Evolutionary conservation across 768 basidiomycete species (phyloP).

Genomic region (Tylopilus vinaceipallidus): DNA sequence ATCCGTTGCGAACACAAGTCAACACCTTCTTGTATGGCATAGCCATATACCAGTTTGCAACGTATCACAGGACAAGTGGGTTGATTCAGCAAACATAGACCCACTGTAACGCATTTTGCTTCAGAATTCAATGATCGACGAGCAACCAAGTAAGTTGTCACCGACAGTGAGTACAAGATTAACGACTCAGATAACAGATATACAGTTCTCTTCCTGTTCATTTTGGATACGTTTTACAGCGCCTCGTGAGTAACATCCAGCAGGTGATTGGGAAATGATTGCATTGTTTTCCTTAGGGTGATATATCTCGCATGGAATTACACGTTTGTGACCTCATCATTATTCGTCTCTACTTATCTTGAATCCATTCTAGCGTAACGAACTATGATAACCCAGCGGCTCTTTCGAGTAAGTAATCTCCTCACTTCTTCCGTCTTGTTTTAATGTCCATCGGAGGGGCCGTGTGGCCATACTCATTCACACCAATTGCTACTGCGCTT

Average conservation of each 20-base stretch:
- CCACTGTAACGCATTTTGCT: background rate
- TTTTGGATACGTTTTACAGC: background rate
- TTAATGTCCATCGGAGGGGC: conserved; percentile 29
- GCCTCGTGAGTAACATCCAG: background rate
- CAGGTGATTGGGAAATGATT: too few species aligned
- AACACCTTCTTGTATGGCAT: background rate
- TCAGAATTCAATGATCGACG: background rate
- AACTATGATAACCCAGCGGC: background rate
- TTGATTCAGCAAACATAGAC: background rate
- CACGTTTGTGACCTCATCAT: conserved; percentile 1
- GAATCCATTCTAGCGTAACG: background rate
- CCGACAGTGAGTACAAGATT: background rate
- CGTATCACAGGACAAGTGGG: background rate
- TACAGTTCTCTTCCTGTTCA: background rate
- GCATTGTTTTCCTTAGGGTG: background rate
- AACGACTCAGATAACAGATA: background rate
- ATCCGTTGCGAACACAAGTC: background rate
- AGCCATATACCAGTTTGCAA: background rate
- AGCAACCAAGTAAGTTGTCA: background rate
- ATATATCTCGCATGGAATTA: conserved; percentile 20
- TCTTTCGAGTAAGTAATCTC: background rate
- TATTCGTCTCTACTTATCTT: background rate
- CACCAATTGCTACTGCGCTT: conserved; percentile 44
- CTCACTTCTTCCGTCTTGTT: background rate
- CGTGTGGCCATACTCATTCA: conserved; percentile 52